Conservation (phyloP, 2,329 filamentous ascomycete genomes). For the Cordyceps militaris region DNA sequence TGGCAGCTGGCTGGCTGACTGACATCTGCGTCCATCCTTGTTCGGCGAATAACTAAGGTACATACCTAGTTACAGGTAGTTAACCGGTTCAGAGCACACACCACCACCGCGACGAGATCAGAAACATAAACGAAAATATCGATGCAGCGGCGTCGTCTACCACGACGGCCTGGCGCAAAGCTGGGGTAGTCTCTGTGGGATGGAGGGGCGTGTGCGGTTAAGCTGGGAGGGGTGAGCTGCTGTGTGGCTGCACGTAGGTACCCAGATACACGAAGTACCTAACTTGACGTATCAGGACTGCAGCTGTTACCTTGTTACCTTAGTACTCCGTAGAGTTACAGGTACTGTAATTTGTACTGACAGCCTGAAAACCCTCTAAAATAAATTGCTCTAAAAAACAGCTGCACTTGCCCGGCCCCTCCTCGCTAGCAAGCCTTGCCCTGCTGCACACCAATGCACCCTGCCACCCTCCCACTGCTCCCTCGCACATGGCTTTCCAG, state of each 20-base stretch:
- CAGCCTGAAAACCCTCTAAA: neutral
- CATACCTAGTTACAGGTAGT: no score
- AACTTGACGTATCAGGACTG: no score
- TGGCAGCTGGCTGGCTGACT: neutral
- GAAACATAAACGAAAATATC: neutral
- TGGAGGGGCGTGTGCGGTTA: constrained; percentile 3
- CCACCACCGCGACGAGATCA: neutral
- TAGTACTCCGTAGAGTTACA: no score
- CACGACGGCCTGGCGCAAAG: neutral
- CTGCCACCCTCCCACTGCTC: neutral
- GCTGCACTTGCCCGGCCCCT: neutral
- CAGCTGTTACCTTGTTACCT: no score
- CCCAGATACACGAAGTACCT: neutral
- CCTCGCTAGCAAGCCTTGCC: neutral
- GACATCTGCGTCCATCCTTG: no score
- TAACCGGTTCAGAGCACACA: neutral
- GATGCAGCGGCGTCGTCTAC: neutral
- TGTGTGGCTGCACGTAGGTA: neutral
- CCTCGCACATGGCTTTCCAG: neutral
- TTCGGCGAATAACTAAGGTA: constrained; percentile 1
- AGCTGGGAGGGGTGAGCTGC: neutral
- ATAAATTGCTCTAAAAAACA: constrained; percentile 3
- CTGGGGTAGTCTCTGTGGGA: constrained; percentile 2
- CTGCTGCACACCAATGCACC: neutral
- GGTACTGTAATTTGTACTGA: no score